A percentile compares a stretch with the other conserved stretches of the same genome.
Conservation (phyloP, 148 eudicot species). For the Rhododendron mucronatum region DNA sequence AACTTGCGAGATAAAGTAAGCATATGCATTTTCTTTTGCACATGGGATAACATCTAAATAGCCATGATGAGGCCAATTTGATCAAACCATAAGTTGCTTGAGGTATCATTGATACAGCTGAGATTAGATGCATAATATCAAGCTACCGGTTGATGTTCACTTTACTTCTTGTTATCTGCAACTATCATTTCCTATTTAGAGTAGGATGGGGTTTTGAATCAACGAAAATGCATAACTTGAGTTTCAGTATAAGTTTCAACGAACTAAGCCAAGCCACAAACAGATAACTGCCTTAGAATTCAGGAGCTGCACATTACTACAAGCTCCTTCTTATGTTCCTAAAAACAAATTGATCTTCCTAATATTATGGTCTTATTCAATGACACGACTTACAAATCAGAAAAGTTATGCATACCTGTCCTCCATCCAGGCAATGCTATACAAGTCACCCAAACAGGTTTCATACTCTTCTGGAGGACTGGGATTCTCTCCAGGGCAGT, state of each 20-base stretch:
- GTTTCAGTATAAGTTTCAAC: background rate
- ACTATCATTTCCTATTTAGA: background rate
- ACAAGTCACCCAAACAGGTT: constrained; percentile 90
- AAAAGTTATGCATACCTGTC: constrained; percentile 50
- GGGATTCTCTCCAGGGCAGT: constrained; percentile 86
- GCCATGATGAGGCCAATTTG: background rate
- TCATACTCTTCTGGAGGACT: constrained; percentile 80
- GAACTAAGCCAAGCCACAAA: background rate
- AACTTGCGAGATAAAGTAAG: background rate
- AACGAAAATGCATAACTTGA: background rate
- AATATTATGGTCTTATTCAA: background rate
- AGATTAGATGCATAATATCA: background rate
- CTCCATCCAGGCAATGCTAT: constrained; percentile 97
- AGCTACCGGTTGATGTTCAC: background rate
- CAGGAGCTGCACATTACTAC: background rate
- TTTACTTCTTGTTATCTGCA: background rate
- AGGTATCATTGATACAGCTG: background rate
- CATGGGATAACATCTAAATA: background rate
- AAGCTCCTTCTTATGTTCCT: background rate
- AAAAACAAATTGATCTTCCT: background rate
- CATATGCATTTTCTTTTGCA: background rate
- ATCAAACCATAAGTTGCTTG: constrained; percentile 1
- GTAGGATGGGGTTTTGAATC: background rate
- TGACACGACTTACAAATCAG: background rate
- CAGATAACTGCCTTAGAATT: background rate